Evolutionary conservation across 371 early-diverging fungal genomes (phyloP), one percentile per base, ranked within the genome.

Genomic region (Zychaea mexicana): DNA sequence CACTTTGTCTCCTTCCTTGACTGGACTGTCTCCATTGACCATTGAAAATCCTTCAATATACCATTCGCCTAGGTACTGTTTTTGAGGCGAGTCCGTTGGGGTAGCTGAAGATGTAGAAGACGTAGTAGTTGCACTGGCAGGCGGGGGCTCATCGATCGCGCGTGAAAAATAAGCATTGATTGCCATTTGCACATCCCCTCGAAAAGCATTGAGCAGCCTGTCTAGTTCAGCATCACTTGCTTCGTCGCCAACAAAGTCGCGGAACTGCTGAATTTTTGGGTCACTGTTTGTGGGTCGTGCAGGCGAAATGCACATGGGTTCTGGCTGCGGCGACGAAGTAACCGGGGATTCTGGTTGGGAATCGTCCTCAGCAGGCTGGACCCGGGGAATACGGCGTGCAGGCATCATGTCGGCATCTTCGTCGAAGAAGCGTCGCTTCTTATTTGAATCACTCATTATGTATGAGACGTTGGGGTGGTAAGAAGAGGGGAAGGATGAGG

Each of bases 31-130:
- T 2, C 78, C 77, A 27, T 61, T 74, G 24, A 45, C 56, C 10
- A 67, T 66, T 0, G 81, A 76, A 78, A 78, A 81, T 8, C 72
- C 81, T 80, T 24, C 31, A 13, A 59, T 13, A 28, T 60, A 31
- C 32, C 52, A n/a, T 38, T 46, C 27, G 12, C 22, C 60, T 33
- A 56, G 24, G 12, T 33, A 33, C 2, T n/a, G 21, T 22, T 0
- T 15, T 42, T 42, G 42, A 17, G 42, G 42, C 15, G 13, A 15
- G 13, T 42, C 15, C 19, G 26, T n/a, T 22, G 60, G 17, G 3
- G 28, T 17, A 39, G 30, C 9, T 13, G 39, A 15, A 5, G 8
- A 6, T 19, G 21, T 0, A 22, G 31, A 38, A 17, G 42, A 13
- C 12, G 27, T 33, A 26, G 36, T 21, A 0, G 62, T 42, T 1